Evolutionary conservation across 768 basidiomycete species (phyloP), one percentile per base, ranked within the genome.

Genomic region (Psilocybe cubensis): DNA sequence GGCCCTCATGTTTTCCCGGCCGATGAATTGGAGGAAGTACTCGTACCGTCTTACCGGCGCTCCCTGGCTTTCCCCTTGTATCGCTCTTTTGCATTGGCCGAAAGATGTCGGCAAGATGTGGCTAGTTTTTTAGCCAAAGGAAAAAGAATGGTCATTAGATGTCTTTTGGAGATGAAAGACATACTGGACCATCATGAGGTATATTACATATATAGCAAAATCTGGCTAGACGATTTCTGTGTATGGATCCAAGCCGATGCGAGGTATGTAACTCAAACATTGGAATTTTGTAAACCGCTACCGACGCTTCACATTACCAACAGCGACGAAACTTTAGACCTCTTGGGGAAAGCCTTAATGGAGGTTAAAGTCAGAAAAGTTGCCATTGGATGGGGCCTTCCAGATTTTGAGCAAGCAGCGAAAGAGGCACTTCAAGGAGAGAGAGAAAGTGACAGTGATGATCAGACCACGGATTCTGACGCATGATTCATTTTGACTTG

Each of bases 131-230:
- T 94, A 40, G 66, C 70, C 6, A 79, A 75, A 54, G 92, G 92
- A 2, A 87, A 81, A 71, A 81, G 88, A 38, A 75, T 72, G 29
- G 76, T 90, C 21, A 69, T 84, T 52, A 83, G 89, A 63, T 87
- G 81, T 65, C 76, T 94, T 31, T 74, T 95, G 42, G 86, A 85
- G 68, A 78, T 87, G 76, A 92, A 89, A 72, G 69, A 77, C 38
- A 85, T 92, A 46, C 71, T 95, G 60, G 91, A 92, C 65, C 87
- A 84, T 64, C 91, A 92, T 61, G 91, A 92, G 60, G 87, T 90
- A 9, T 95, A 94, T 72, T 93, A 92, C 69, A 78, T 92, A n/a
- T 94, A 92, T 70, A 87, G 83, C 70, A 92, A 91, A 69, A 82
- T 93, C 29, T 95, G 92, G 92, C 63, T 93, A 42, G 88, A 92